Conservation (phyloP, 2,329 filamentous ascomycete species). For the Xylariaceae sp. region DNA sequence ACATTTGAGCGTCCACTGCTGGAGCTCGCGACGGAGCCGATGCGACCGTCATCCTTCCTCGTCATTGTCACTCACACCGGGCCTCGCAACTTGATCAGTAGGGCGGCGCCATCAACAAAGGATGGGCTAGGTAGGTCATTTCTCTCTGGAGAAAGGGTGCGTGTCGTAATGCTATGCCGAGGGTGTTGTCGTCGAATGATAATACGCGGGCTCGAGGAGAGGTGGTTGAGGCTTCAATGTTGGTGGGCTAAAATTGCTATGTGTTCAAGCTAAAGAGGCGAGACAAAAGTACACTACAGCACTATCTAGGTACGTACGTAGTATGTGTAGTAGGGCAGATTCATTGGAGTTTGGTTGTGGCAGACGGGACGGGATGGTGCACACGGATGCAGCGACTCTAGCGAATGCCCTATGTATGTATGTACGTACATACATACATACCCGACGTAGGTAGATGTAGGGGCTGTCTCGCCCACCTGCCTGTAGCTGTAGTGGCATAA, state of each 20-base stretch:
- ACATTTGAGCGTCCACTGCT: constrained; percentile 69
- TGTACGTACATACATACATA: neutral
- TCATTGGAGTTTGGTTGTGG: neutral
- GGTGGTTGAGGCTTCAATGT: neutral
- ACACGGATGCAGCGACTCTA: neutral
- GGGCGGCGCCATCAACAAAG: constrained; percentile 34
- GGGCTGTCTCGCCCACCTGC: no score
- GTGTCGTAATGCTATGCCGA: neutral
- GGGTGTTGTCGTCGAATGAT: no score
- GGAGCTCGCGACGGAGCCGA: constrained; percentile 68
- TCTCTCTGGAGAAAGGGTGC: constrained; percentile 14
- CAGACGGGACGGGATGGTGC: neutral
- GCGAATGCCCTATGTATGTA: neutral
- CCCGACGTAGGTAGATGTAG: neutral
- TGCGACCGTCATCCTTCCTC: constrained; percentile 68
- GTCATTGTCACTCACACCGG: constrained; percentile 58
- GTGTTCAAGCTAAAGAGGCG: neutral
- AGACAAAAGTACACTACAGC: neutral
- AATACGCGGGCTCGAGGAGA: neutral
- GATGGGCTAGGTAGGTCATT: constrained; percentile 25
- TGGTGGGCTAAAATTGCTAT: neutral
- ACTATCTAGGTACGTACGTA: no score
- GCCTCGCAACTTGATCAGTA: constrained; percentile 32
- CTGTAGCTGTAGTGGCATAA: neutral
- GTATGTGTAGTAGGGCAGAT: no score